phyloP scores from a whole-genome alignment of 2,329 filamentous ascomycete genomes.

The Aspergillus ustus region DNA sequence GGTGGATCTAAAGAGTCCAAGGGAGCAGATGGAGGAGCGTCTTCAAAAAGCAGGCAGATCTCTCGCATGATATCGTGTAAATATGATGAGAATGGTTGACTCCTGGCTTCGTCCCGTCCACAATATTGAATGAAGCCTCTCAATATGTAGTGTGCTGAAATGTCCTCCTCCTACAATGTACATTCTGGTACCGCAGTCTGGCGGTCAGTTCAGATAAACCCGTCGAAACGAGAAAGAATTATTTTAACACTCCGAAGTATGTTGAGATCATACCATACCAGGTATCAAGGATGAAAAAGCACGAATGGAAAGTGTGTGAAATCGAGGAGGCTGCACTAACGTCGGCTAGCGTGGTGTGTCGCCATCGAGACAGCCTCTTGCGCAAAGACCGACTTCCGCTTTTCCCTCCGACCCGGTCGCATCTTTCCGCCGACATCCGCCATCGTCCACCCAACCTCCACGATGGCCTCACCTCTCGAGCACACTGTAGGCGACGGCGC shows the following conservation, averaged over 20 bases:
- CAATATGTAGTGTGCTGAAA: too few species aligned
- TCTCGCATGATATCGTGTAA: neutral
- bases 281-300: neutral
- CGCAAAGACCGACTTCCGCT: neutral
- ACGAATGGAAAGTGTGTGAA: neutral
- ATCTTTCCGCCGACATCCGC: neutral
- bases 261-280: neutral
- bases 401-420: neutral
- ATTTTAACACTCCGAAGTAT: neutral
- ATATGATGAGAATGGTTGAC: too few species aligned
- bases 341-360: neutral
- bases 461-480: neutral
- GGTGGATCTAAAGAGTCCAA: constrained; percentile 39
- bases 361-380: neutral
- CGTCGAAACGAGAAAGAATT: neutral
- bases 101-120: too few species aligned
- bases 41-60: neutral
- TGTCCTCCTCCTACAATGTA: too few species aligned
- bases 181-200: too few species aligned
- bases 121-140: too few species aligned
- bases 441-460: neutral
- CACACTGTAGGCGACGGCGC: neutral
- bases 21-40: constrained; percentile 19
- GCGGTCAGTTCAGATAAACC: too few species aligned
- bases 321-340: neutral